phyloP scores from a whole-genome alignment of 2,329 filamentous ascomycete genomes.

The Pseudogymnoascus sp. region DNA sequence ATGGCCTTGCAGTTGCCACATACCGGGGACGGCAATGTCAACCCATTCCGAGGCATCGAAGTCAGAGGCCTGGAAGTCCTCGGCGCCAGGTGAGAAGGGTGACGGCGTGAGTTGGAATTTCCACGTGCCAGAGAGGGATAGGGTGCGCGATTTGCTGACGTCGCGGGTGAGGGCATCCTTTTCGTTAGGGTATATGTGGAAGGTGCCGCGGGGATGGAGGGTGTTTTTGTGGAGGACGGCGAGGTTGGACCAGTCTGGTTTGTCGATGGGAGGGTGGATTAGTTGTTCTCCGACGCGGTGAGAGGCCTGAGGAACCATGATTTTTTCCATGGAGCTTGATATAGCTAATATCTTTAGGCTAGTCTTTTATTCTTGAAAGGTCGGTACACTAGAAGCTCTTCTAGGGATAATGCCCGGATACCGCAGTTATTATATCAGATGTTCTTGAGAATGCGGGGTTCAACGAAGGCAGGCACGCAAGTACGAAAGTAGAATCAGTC shows the following conservation, averaged over 20 bases:
- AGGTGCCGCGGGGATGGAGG: slow-evolving; percentile 48
- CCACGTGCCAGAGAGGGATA: slow-evolving; percentile 26
- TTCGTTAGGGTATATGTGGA: slow-evolving; percentile 44
- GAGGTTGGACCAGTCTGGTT: slow-evolving; percentile 56
- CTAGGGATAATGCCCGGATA: no score
- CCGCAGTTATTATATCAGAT: neutral
- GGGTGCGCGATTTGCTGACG: slow-evolving; percentile 32
- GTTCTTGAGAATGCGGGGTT: neutral
- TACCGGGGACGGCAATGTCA: slow-evolving; percentile 43
- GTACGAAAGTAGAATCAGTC: neutral
- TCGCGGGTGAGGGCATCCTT: slow-evolving; percentile 40
- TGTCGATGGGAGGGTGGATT: slow-evolving; percentile 18
- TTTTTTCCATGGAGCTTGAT: neutral
- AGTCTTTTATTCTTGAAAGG: no score
- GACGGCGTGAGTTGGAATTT: slow-evolving; percentile 23
- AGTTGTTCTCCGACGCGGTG: neutral
- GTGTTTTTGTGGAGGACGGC: slow-evolving; percentile 52
- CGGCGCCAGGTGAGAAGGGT: slow-evolving; percentile 22
- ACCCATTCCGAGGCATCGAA: slow-evolving; percentile 34
- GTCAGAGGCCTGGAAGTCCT: slow-evolving; percentile 16
- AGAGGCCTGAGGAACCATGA: neutral
- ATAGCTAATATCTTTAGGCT: neutral
- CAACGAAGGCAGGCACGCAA: neutral
- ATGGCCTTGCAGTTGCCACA: slow-evolving; percentile 50
- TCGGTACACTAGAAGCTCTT: neutral